These are phyloP conservation scores for Eimeria acervulina DNA, from an alignment of 169 alveolate species.

Conservation along the genomic window DNA sequence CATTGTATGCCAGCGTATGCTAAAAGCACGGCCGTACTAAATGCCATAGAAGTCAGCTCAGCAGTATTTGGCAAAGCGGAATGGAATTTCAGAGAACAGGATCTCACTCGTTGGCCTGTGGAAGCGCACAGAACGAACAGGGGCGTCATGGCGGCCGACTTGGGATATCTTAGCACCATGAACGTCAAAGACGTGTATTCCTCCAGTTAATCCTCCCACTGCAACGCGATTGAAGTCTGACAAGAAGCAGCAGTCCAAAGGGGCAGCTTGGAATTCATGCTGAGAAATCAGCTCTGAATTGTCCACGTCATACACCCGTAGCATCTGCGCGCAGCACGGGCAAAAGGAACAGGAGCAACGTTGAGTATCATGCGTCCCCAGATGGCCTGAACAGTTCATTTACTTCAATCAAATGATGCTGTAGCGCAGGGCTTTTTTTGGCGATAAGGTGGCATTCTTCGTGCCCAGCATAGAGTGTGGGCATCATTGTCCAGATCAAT, in stretches of 20 bases:
- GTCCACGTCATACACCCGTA: constrained; percentile 82
- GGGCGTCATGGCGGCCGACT: constrained; percentile 75
- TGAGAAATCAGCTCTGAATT: constrained; percentile 66
- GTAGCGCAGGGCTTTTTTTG: background rate
- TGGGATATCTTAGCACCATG: constrained; percentile 60
- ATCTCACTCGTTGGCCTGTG: constrained; percentile 80
- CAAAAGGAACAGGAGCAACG: background rate
- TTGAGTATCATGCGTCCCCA: background rate
- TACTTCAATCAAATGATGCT: background rate
- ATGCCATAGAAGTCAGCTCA: background rate
- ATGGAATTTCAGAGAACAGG: background rate
- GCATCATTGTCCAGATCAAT: background rate
- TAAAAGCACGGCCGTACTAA: background rate
- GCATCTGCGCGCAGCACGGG: constrained; percentile 64
- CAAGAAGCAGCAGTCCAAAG: constrained; percentile 77
- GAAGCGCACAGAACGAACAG: constrained; percentile 70
- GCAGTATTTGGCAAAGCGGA: background rate
- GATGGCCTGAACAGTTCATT: background rate
- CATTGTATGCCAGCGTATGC: background rate
- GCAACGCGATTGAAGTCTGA: constrained; percentile 72
- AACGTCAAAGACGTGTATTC: constrained; percentile 59
- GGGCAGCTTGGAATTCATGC: constrained; percentile 77
- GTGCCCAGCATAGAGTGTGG: background rate
- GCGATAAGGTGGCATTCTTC: background rate
- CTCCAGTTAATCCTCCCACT: constrained; percentile 74